These are phyloP conservation scores for Escovopsis sp. DNA, from an alignment of 2,329 filamentous ascomycete genomes.

Conservation along the genomic window DNA sequence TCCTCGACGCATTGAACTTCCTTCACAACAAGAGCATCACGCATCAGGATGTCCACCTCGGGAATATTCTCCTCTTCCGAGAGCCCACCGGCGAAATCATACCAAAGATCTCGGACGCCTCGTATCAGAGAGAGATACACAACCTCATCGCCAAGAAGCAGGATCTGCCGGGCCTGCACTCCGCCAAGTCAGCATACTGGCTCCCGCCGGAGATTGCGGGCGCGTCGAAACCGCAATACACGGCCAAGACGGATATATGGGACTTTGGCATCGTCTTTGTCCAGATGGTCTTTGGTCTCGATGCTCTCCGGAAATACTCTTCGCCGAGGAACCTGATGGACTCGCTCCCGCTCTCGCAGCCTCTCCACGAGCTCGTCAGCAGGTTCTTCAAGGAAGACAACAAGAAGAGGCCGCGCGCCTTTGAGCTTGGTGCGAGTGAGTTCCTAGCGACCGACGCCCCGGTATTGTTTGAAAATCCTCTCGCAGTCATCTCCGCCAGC, in stretches of 20 bases:
- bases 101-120: conserved; percentile 61
- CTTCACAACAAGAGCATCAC: conserved; percentile 73
- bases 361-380: conserved; percentile 64
- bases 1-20: conserved; percentile 78
- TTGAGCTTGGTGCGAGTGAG: conserved; percentile 51
- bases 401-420: conserved; percentile 72
- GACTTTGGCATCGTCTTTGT: conserved; percentile 82
- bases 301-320: conserved; percentile 60
- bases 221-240: conserved; percentile 46
- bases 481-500: conserved; percentile 18
- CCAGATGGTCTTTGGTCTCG: conserved; percentile 85
- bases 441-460: conserved; percentile 52
- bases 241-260: conserved; percentile 83
- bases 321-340: conserved; percentile 64
- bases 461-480: conserved; percentile 33
- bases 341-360: conserved; percentile 54
- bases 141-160: conserved; percentile 39
- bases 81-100: conserved; percentile 52
- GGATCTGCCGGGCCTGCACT: conserved; percentile 36
- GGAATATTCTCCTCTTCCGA: conserved; percentile 65
- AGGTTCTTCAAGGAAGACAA: conserved; percentile 77
- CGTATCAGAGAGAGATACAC: conserved; percentile 55
- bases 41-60: conserved; percentile 68
- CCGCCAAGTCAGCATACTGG: conserved; percentile 70
- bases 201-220: conserved; percentile 60